Evolutionary conservation across 2,329 filamentous ascomycete genomes (phyloP), one percentile per base, ranked within the genome.

Genomic region (Clonostachys rhizophaga): DNA sequence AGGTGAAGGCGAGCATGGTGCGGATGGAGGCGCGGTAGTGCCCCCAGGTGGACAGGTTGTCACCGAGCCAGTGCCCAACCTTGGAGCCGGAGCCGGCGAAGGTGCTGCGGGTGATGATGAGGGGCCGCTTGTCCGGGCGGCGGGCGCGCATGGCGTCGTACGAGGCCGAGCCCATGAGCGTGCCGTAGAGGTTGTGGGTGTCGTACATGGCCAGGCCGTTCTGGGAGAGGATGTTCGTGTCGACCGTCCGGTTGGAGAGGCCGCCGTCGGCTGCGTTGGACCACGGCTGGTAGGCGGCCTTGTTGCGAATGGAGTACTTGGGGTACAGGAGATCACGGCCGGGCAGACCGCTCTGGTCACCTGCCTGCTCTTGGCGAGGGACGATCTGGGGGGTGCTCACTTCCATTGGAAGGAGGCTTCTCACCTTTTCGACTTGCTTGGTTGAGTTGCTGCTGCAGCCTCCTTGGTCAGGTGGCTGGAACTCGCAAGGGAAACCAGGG

Each of bases 81-180:
- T 79, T 86, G 61, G 81, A 82, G 2, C 90, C 89, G 1, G 81
- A 81, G 4, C 89, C 89, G 10, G 87, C 77, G 58, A 92, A 94
- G 2, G 89, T 94, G 37, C 85, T 89, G 14, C 90, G 83, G 0
- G 86, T 87, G 57, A 95, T 90, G 59, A 95, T 87, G 66, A 95
- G 89, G 1, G 90, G 90, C 0, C 90, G 82, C 62, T 87, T 87
- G 13, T 69, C 73, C 0, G 86, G 81, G 50, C 81, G 80, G 16
- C 88, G 72, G 3, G 72, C 62, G 4, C 84, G 69, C 34, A 94
- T 78, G 48, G 82, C 87, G 42, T 85, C 69, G 59, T 90, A 89
- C 0, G 89, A 94, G 10, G 87, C 86, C 50, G 87, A 86, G 48
- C 90, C 72, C 53, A 91, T 87, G 61, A 86, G 82, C 56, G 87